Percentiles rank a stretch among this genome's conserved stretches.
Evolutionary conservation across 768 basidiomycete genomes (phyloP).

Genomic region (Royoungia palumana): DNA sequence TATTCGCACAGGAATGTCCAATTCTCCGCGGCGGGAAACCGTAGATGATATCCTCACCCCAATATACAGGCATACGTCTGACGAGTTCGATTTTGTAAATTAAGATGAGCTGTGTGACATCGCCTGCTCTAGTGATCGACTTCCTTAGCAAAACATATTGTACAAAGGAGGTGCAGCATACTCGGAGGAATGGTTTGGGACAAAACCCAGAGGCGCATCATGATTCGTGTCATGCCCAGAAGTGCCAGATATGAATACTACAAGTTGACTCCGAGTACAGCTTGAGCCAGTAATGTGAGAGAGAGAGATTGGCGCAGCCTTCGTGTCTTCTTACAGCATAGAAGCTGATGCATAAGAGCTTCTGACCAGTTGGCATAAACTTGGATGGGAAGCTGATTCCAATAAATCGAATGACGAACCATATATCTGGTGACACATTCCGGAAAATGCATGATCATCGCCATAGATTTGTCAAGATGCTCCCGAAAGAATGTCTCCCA

Average conservation of each 20-base stretch:
- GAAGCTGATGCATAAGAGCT: conserved; percentile 28
- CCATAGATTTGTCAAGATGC: conserved; percentile 55
- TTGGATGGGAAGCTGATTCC: conserved; percentile 25
- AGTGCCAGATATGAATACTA: conserved; percentile 46
- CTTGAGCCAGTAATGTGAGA: conserved; percentile 13
- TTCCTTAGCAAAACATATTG: not conserved
- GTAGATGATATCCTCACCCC: conserved; percentile 21
- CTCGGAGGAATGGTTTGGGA: conserved; percentile 44
- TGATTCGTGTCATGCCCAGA: conserved; percentile 39
- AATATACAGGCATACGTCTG: conserved; percentile 43
- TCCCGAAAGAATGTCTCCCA: conserved; percentile 53
- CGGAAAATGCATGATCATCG: conserved; percentile 38
- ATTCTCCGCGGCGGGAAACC: conserved; percentile 23
- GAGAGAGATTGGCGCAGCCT: not conserved
- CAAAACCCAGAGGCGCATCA: conserved; percentile 43
- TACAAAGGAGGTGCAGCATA: conserved; percentile 17
- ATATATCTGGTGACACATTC: conserved; percentile 31
- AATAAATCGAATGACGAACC: not conserved
- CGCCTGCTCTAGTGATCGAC: conserved; percentile 20
- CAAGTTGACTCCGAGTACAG: conserved; percentile 47
- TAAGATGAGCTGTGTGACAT: conserved; percentile 47
- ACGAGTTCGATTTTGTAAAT: conserved; percentile 55
- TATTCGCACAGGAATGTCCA: conserved; percentile 20
- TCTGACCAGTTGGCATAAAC: conserved; percentile 18
- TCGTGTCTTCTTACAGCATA: conserved; percentile 28